phyloP scores from a whole-genome alignment of 2,329 filamentous ascomycete species.

The Chaetomium sp. region DNA sequence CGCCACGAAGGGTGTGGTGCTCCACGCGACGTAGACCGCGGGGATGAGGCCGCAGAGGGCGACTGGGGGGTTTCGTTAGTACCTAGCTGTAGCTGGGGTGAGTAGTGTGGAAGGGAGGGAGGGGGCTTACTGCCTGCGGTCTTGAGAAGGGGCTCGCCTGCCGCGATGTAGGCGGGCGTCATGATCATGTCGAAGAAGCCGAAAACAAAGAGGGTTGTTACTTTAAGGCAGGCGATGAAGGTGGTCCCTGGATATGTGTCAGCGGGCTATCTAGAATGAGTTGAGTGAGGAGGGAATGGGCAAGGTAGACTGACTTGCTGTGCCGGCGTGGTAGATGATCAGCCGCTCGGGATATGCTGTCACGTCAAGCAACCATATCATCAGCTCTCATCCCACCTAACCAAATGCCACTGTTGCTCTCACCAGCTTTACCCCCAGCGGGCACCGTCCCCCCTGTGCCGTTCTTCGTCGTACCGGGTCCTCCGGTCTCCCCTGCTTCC shows the following conservation, averaged over 20 bases:
- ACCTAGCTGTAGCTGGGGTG: too few relatives aligned
- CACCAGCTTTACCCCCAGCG: conserved; percentile 21
- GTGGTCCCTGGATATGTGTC: conserved; percentile 47
- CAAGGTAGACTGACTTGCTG: conserved; percentile 47
- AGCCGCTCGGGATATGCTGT: conserved; percentile 59
- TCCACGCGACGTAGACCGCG: conserved; percentile 64
- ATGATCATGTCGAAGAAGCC: conserved; percentile 66
- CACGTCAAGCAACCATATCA: not conserved
- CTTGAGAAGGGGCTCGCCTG: conserved; percentile 43
- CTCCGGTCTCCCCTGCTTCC: not conserved
- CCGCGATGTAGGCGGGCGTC: conserved; percentile 59
- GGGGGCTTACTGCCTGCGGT: conserved; percentile 44
- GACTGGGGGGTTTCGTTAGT: conserved; percentile 45
- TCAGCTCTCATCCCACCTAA: not conserved
- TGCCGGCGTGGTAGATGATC: conserved; percentile 76
- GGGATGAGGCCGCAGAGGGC: conserved; percentile 64
- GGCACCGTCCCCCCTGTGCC: not conserved
- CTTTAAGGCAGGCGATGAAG: conserved; percentile 69
- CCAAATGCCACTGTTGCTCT: not conserved
- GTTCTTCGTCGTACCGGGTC: conserved; percentile 5
- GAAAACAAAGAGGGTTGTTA: conserved; percentile 70
- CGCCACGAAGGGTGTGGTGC: conserved; percentile 70
- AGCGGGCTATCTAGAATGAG: not conserved
- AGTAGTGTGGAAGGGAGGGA: conserved; percentile 14
- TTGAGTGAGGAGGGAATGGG: not conserved